Conservation (phyloP, 2,329 filamentous ascomycete species). For the Rhynchosporium agropyri region DNA sequence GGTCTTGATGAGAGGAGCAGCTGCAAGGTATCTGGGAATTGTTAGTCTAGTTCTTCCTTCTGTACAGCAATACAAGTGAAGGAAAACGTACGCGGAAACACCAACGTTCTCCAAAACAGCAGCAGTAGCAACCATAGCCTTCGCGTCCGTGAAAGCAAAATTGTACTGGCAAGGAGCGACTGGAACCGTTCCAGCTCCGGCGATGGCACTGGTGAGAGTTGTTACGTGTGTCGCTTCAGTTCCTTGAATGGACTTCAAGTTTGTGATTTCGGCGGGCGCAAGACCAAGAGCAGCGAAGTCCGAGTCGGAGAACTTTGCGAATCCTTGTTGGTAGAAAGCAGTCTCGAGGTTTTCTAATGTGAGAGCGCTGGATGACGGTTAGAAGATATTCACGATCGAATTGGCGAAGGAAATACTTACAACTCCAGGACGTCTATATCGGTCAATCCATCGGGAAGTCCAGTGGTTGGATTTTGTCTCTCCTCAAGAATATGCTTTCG, state of each 20-base stretch:
- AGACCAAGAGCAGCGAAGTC: constrained; percentile 68
- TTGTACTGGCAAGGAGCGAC: constrained; percentile 72
- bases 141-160: constrained; percentile 67
- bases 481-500: constrained; percentile 28
- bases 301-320: constrained; percentile 64
- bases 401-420: constrained; percentile 43
- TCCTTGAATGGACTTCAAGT: constrained; percentile 62
- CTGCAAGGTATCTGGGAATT: constrained; percentile 58
- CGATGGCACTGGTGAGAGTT: constrained; percentile 61
- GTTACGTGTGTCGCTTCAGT: constrained; percentile 67
- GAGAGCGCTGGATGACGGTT: constrained; percentile 55
- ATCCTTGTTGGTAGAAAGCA: constrained; percentile 71
- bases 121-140: constrained; percentile 69
- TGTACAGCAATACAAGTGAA: neutral
- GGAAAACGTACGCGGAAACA: constrained; percentile 62
- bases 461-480: constrained; percentile 39
- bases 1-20: constrained; percentile 64
- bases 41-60: constrained; percentile 16
- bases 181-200: constrained; percentile 63
- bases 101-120: constrained; percentile 72
- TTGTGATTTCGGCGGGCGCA: constrained; percentile 54
- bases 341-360: constrained; percentile 77
- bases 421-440: constrained; percentile 58
- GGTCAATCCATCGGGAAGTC: constrained; percentile 45
- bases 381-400: constrained; percentile 17